Percentiles rank a stretch among this genome's conserved stretches.
Evolutionary conservation across 106 monocot genomes (phyloP).

Genomic region (Triglochin maritima): DNA sequence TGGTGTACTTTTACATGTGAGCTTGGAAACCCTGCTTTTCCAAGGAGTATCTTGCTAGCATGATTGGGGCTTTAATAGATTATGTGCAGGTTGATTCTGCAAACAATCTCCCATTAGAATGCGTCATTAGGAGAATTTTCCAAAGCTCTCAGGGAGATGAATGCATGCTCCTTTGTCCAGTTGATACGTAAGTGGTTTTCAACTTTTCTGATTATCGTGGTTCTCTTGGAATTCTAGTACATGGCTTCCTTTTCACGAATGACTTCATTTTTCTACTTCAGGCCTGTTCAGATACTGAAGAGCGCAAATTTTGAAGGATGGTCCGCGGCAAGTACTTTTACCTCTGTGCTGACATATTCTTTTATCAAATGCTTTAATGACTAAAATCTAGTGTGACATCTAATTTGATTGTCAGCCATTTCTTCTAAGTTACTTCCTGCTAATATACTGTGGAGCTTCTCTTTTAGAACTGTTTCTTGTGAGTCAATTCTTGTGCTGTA

Average conservation of each 20-base stretch:
- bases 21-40: no score
- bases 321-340: slow-evolving; percentile 61
- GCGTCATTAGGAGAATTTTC: slow-evolving; percentile 86
- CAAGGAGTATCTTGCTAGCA: no score
- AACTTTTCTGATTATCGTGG: not conserved
- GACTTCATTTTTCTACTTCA: slow-evolving; percentile 25
- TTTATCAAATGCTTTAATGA: not conserved
- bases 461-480: not conserved
- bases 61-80: not conserved
- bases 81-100: slow-evolving; percentile 70
- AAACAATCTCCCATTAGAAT: slow-evolving; percentile 79
- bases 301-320: slow-evolving; percentile 92
- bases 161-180: slow-evolving; percentile 94
- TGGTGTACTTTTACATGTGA: no score
- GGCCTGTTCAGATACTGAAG: slow-evolving; percentile 92
- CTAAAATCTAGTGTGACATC: not conserved
- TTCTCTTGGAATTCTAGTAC: not conserved
- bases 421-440: not conserved
- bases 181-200: slow-evolving; percentile 59
- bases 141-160: slow-evolving; percentile 69
- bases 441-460: no score
- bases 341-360: not conserved
- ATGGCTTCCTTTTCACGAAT: not conserved
- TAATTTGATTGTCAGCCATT: not conserved
- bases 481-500: not conserved